Evolutionary conservation across 208 protist genomes (phyloP).

Genomic region (Angomonas deanei): DNA sequence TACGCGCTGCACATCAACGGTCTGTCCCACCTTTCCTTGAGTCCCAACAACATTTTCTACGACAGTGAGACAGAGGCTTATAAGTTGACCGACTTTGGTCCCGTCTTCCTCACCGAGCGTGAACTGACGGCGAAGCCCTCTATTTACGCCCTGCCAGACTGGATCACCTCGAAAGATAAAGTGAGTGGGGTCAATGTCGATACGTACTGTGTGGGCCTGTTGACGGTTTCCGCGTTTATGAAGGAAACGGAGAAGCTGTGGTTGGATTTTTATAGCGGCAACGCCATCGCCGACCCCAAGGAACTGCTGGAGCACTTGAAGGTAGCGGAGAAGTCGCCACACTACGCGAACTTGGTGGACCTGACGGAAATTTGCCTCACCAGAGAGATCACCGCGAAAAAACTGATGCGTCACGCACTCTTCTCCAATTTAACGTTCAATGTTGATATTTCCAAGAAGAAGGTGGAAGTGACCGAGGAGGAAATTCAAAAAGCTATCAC

Average conservation of each 20-base stretch:
- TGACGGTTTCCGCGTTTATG: conserved; percentile 50
- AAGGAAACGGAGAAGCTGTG: conserved; percentile 32
- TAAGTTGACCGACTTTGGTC: conserved; percentile 67
- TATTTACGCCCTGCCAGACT: conserved; percentile 47
- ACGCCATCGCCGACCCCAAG: conserved; percentile 19
- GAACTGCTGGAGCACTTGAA: conserved; percentile 24
- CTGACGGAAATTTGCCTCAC: conserved; percentile 55
- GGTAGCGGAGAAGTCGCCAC: conserved; percentile 11
- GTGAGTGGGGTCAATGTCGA: conserved; percentile 37
- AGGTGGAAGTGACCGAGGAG: conserved; percentile 27
- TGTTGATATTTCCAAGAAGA: conserved; percentile 10
- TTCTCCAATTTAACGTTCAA: conserved; percentile 14
- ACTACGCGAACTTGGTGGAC: conserved; percentile 22
- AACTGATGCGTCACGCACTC: conserved; percentile 51
- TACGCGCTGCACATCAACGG: conserved; percentile 65
- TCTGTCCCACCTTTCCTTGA: conserved; percentile 47
- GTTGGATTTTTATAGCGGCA: not conserved
- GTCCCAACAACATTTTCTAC: conserved; percentile 76
- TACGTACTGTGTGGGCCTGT: conserved; percentile 67
- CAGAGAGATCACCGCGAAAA: conserved; percentile 14
- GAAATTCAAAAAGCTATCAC: conserved; percentile 41
- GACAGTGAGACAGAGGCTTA: conserved; percentile 25
- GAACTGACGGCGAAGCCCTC: conserved; percentile 30
- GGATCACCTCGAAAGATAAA: conserved; percentile 20
- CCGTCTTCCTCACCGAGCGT: conserved; percentile 50